A percentile compares a stretch with the other conserved stretches of the same genome.
Evolutionary conservation across 768 basidiomycete species (phyloP).

Genomic region (Russula compacta): DNA sequence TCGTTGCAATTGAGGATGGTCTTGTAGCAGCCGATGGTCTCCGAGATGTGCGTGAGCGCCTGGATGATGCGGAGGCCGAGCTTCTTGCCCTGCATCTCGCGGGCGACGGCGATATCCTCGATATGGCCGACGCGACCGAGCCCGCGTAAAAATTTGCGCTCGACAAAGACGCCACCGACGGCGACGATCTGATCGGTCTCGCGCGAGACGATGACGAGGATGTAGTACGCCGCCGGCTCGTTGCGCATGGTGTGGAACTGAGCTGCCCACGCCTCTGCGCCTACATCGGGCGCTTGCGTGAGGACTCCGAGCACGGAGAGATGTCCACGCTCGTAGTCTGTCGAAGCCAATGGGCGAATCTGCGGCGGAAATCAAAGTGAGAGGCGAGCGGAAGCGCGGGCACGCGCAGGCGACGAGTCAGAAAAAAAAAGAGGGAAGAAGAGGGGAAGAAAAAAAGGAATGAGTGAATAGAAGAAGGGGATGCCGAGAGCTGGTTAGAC

Average conservation of each 20-base stretch:
- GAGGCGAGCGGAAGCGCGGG: background rate
- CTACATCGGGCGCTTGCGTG: conserved; percentile 57
- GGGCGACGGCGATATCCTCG: conserved; percentile 94
- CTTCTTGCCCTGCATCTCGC: conserved; percentile 82
- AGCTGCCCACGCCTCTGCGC: conserved; percentile 55
- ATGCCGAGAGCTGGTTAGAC: conserved; percentile 18
- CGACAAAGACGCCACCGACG: conserved; percentile 77
- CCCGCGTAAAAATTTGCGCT: conserved; percentile 88
- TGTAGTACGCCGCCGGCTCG: conserved; percentile 61
- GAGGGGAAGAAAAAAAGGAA: background rate
- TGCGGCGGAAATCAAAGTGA: conserved; percentile 23
- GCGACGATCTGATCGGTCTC: conserved; percentile 71
- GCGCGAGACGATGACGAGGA: conserved; percentile 75
- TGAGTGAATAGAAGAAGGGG: background rate
- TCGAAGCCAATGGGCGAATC: conserved; percentile 85
- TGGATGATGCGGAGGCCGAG: conserved; percentile 83
- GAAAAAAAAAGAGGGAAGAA: background rate
- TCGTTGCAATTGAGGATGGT: conserved; percentile 94
- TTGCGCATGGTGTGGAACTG: conserved; percentile 57
- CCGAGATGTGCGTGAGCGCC: conserved; percentile 76
- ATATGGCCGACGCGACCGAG: conserved; percentile 90
- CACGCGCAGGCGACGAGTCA: background rate
- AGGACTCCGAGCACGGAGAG: conserved; percentile 73
- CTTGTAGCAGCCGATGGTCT: conserved; percentile 83
- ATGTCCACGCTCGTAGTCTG: conserved; percentile 77